A percentile compares a stretch with the other conserved stretches of the same genome.
Evolutionary conservation across 768 basidiomycete genomes (phyloP).

Genomic region (Xerocomellus intermedius): DNA sequence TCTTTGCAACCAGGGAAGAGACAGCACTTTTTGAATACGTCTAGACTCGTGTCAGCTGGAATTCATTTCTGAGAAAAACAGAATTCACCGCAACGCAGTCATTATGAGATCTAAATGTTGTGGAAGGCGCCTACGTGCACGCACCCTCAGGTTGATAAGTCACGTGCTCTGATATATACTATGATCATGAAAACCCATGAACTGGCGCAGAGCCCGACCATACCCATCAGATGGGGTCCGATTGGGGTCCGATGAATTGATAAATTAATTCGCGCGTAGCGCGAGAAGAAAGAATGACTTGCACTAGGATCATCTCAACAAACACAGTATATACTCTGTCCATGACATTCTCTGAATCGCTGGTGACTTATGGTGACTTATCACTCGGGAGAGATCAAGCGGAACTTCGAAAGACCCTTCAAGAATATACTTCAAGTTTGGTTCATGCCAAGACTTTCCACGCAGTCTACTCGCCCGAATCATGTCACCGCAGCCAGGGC

Average conservation of each 20-base stretch:
- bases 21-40: constrained; percentile 71
- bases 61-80: constrained; percentile 1
- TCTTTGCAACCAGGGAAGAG: background rate
- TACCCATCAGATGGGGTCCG: too few species aligned
- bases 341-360: background rate
- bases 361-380: background rate
- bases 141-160: background rate
- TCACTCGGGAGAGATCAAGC: background rate
- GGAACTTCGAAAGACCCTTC: background rate
- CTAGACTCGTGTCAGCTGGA: constrained; percentile 38
- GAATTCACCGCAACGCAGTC: constrained; percentile 40
- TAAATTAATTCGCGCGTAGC: too few species aligned
- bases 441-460: background rate
- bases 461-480: background rate
- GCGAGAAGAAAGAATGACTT: too few species aligned
- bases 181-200: too few species aligned
- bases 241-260: too few species aligned
- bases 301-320: too few species aligned
- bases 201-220: too few species aligned
- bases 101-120: constrained; percentile 18
- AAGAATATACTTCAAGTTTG: background rate
- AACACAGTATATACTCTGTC: background rate
- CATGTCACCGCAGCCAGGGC: background rate
- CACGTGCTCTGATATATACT: constrained; percentile 12
- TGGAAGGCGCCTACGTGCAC: too few species aligned